Conservation (phyloP, 306 rosid genomes). For the Hippophae gyantsensis region DNA sequence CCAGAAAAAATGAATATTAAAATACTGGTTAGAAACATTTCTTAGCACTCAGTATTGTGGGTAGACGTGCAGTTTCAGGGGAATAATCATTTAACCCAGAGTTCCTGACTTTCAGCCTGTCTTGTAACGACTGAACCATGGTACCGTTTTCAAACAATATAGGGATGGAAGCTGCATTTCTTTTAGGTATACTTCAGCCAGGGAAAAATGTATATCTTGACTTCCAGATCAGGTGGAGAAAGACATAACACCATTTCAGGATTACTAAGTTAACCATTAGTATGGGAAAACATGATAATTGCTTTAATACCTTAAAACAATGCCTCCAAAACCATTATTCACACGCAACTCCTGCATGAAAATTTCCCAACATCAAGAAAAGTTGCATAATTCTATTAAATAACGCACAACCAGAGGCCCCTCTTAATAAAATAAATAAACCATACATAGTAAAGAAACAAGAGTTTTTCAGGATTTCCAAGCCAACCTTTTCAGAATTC, state of each 20-base stretch:
- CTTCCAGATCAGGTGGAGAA: not conserved
- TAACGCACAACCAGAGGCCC: not conserved
- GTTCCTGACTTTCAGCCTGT: too few species aligned
- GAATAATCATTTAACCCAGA: not conserved
- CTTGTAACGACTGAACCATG: not conserved
- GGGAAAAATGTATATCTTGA: not conserved
- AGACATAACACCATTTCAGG: not conserved
- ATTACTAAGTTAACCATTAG: slow-evolving; percentile 5
- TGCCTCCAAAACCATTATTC: slow-evolving; percentile 85
- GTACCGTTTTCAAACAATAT: not conserved
- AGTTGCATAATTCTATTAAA: not conserved
- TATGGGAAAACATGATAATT: slow-evolving; percentile 4
- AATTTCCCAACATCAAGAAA: slow-evolving; percentile 21
- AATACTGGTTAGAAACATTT: not conserved
- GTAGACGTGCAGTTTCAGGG: not conserved
- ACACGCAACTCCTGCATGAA: slow-evolving; percentile 87
- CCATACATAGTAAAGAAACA: too few species aligned
- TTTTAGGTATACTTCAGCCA: too few species aligned
- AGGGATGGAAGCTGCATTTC: too few species aligned
- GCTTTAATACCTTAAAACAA: slow-evolving; percentile 62
- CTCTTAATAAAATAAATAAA: too few species aligned
- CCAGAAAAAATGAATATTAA: not conserved
- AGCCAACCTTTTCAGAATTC: too few species aligned
- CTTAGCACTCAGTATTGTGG: not conserved
- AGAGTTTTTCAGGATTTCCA: too few species aligned